A percentile compares a stretch with the other conserved stretches of the same genome.
phyloP scores from a whole-genome alignment of 2,329 filamentous ascomycete species.

The Xylaria sp. region DNA sequence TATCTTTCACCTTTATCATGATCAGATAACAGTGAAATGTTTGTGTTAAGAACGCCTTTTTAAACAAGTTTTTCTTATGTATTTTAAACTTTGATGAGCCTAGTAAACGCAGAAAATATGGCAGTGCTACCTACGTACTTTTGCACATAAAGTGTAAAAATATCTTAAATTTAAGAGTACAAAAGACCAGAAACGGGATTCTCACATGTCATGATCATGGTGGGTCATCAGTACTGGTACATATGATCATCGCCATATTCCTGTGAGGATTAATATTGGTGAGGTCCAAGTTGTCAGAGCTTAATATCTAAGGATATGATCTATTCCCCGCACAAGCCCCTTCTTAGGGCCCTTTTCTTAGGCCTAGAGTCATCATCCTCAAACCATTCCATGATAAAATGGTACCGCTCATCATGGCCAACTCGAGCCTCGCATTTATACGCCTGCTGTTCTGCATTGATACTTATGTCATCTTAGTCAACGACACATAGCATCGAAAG shows the following conservation, averaged over 20 bases:
- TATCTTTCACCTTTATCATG: too few species aligned
- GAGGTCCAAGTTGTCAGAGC: background rate
- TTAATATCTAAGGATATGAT: background rate
- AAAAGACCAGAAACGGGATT: background rate
- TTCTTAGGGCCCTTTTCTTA: too few species aligned
- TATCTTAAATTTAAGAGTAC: background rate
- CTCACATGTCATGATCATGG: background rate
- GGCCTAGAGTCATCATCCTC: background rate
- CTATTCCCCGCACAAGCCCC: background rate
- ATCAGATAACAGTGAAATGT: too few species aligned
- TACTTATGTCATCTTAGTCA: slow-evolving; percentile 22
- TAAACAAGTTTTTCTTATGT: background rate
- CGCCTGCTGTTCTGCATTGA: background rate
- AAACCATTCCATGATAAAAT: background rate
- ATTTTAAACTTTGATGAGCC: background rate
- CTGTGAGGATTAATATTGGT: background rate
- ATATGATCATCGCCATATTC: background rate
- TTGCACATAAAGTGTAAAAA: background rate
- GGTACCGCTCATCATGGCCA: background rate
- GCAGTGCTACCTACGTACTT: background rate
- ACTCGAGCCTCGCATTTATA: background rate
- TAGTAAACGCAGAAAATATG: background rate
- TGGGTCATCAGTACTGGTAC: background rate
- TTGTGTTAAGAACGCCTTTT: background rate
- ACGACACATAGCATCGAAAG: slow-evolving; percentile 16